Evolutionary conservation across 805 yeast genomes (phyloP), one percentile per base, ranked within the genome.

Genomic region (Metschnikowia drakensbergensis): DNA sequence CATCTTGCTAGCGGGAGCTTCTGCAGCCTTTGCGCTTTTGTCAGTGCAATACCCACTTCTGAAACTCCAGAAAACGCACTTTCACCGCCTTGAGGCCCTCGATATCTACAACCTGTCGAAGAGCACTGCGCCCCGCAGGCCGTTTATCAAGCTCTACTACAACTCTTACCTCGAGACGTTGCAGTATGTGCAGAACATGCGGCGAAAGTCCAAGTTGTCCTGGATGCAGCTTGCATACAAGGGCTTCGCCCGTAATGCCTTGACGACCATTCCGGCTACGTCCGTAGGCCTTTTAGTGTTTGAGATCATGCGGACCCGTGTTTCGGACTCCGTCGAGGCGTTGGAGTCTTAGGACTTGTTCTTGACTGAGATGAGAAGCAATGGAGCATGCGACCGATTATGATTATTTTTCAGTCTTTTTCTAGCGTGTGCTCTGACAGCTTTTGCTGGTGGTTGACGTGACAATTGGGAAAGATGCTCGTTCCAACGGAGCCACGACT

Each of bases 251-350:
- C 70, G 84, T 49, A 85, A 84, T 52, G 85, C 96, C 0, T 59
- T 87, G 42, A 77, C 88, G 0, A 81, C 87, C 1, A 80, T 91
- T 38, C 98, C 98, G 1, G 88, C 96, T 2, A 88, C 97, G 0
- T 86, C 95, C 37, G 79, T 89, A 37, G 97, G 96, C 0, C 71
- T 92, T 34, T 69, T 92, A 42, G 88, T 88, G 11, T 81, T 92
- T 64, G 97, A 92, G 65, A 83, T 88, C 22, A 76, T 88, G 76
- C 74, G 97, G 62, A 72, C 76, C 1, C 62, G 68, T 33, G 50
- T 73, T 25, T 55, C 72, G 0, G 74, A 68, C 42, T 47, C 53
- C 8, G 51, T 68, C 17, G 71, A 67, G 2, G 65, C 61, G 26
- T 27, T 41, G n/a, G 48, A 46, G 17, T 42, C 50, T 6, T 35